phyloP scores from a whole-genome alignment of 1,284 basidiomycete species.

The Rhodofomes roseus region DNA sequence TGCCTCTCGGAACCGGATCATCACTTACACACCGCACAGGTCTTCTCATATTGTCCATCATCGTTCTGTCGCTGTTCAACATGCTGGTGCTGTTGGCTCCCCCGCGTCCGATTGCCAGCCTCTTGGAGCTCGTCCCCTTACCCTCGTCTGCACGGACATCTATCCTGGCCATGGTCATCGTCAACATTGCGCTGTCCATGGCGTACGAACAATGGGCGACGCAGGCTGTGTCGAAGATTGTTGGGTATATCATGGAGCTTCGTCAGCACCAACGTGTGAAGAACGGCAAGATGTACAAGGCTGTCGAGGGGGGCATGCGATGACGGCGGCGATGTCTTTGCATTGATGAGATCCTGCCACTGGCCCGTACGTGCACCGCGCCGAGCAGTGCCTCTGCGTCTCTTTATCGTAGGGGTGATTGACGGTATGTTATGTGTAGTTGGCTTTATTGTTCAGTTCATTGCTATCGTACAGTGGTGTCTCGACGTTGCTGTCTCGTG shows the following conservation, averaged over 20 bases:
- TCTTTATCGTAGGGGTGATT: background rate
- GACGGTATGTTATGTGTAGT: background rate
- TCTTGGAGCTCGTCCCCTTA: constrained; percentile 81
- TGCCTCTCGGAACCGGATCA: background rate
- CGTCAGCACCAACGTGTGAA: constrained; percentile 45
- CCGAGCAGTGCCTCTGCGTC: background rate
- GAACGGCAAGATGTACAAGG: constrained; percentile 70
- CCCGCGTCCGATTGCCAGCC: constrained; percentile 51
- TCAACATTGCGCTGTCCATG: constrained; percentile 76
- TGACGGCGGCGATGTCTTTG: constrained; percentile 7
- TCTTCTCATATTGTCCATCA: constrained; percentile 11
- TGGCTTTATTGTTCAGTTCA: background rate
- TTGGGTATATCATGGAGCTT: constrained; percentile 47
- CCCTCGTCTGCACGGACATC: constrained; percentile 69
- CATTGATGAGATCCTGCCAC: background rate
- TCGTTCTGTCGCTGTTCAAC: constrained; percentile 65
- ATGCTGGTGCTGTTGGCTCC: constrained; percentile 74
- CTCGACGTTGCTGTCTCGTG: no score
- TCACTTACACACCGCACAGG: constrained; percentile 7
- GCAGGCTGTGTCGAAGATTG: constrained; percentile 50
- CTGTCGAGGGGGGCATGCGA: constrained; percentile 64
- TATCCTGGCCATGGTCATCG: constrained; percentile 65
- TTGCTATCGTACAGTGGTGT: background rate
- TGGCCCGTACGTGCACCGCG: background rate
- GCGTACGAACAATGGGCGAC: constrained; percentile 81